These are phyloP conservation scores for Coemansia sp. DNA, from an alignment of 192 early-diverging fungal species.

Conservation along the genomic window DNA sequence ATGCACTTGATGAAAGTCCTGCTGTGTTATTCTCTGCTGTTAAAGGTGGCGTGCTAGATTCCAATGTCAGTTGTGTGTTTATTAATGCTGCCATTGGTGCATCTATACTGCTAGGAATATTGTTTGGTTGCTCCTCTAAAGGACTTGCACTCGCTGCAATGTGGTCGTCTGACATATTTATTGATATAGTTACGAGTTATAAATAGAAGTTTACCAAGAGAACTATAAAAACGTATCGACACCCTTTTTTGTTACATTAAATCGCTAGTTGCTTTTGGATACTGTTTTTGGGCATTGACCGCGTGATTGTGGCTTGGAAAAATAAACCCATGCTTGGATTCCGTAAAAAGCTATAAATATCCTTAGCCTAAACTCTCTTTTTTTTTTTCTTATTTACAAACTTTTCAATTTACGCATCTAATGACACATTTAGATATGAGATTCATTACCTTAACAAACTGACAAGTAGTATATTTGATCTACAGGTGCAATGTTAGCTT, in stretches of 20 bases:
- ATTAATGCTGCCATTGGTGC: not conserved
- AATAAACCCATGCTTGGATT: too few relatives aligned
- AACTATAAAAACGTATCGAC: not conserved
- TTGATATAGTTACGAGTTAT: not conserved
- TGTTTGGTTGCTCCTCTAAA: not conserved
- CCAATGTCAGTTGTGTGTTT: not conserved
- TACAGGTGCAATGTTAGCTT: too few relatives aligned
- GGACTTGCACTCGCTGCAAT: not conserved
- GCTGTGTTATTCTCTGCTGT: not conserved
- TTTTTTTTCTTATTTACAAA: too few relatives aligned
- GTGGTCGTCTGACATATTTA: not conserved
- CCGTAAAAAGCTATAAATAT: too few relatives aligned
- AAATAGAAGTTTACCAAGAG: not conserved
- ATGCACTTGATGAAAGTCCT: slow-evolving; percentile 19
- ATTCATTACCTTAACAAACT: too few relatives aligned
- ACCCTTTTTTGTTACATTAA: not conserved
- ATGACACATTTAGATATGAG: too few relatives aligned
- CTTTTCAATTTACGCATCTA: too few relatives aligned
- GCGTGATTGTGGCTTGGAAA: not conserved
- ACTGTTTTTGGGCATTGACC: not conserved
- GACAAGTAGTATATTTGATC: too few relatives aligned
- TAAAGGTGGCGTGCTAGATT: not conserved
- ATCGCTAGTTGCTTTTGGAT: not conserved
- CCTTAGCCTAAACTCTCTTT: too few relatives aligned
- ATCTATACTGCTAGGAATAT: not conserved